phyloP scores from a whole-genome alignment of 805 yeast species.

The Wickerhamiella qilinensis region DNA sequence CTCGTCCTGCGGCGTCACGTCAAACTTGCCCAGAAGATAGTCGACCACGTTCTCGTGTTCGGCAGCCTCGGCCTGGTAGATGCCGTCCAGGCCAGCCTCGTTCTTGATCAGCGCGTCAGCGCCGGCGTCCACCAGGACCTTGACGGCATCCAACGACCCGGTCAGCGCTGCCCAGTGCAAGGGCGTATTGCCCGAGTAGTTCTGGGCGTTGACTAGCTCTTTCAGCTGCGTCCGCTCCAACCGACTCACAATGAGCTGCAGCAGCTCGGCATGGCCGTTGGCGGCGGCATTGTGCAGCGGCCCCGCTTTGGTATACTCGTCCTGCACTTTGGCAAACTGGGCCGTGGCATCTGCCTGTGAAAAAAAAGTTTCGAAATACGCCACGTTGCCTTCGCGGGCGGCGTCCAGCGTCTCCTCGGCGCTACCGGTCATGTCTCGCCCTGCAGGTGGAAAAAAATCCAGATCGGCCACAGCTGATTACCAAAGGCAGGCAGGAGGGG shows the following conservation, averaged over 20 bases:
- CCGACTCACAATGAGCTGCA: constrained; percentile 40
- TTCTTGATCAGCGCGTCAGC: constrained; percentile 78
- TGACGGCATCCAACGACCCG: constrained; percentile 62
- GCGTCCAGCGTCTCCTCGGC: constrained; percentile 34
- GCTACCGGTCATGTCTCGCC: background rate
- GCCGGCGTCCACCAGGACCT: constrained; percentile 53
- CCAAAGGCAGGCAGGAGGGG: no score
- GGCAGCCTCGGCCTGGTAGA: constrained; percentile 77
- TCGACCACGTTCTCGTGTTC: constrained; percentile 62
- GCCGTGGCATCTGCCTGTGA: constrained; percentile 23
- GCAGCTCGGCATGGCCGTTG: constrained; percentile 68
- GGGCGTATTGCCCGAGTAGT: constrained; percentile 83
- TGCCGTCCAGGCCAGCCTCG: constrained; percentile 59
- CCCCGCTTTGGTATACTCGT: constrained; percentile 49
- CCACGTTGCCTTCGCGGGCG: constrained; percentile 79
- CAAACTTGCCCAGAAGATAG: constrained; percentile 56
- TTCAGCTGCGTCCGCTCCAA: constrained; percentile 24
- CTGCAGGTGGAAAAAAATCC: background rate
- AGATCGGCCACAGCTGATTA: no score
- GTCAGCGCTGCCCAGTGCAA: constrained; percentile 92
- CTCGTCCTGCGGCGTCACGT: constrained; percentile 40
- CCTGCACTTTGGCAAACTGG: constrained; percentile 37
- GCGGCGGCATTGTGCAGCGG: constrained; percentile 93
- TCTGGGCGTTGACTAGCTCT: constrained; percentile 34
- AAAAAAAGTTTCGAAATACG: constrained; percentile 53